Evolutionary conservation across 345 rosid species (phyloP).

Genomic region (Laguncularia racemosa): DNA sequence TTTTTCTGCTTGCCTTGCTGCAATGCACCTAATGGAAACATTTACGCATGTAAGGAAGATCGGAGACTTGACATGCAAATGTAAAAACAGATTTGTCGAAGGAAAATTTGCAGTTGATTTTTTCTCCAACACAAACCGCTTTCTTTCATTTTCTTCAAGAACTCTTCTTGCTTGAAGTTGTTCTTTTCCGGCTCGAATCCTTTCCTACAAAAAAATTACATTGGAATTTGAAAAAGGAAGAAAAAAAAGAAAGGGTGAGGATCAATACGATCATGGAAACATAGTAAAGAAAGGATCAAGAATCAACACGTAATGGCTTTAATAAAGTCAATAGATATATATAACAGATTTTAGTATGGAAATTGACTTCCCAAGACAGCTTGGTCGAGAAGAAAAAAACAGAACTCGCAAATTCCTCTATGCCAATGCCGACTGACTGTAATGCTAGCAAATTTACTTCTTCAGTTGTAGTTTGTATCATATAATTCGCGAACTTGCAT

Average conservation of each 20-base stretch:
- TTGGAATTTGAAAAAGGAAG: neutral
- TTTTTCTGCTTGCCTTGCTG: constrained; percentile 48
- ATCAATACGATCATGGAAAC: neutral
- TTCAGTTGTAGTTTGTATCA: no score
- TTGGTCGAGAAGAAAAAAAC: no score
- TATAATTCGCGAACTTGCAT: no score
- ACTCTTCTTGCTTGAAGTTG: constrained; percentile 42
- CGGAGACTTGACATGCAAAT: constrained; percentile 1
- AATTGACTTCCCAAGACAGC: no score
- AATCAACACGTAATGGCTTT: no score
- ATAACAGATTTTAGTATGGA: no score
- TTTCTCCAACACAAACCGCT: constrained; percentile 35
- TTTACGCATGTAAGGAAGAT: constrained; percentile 6
- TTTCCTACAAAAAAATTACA: constrained; percentile 39
- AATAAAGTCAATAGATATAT: no score
- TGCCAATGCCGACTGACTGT: no score
- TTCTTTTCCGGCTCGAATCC: constrained; percentile 67
- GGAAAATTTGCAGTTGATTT: neutral
- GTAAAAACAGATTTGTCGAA: neutral
- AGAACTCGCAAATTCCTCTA: no score
- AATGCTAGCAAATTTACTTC: no score
- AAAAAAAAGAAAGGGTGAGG: no score
- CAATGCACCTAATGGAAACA: constrained; percentile 30
- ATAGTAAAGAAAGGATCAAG: no score
- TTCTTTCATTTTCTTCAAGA: constrained; percentile 69